Evolutionary conservation across 352 stramenopile species (phyloP).

Genomic region (Globisporangium viniferum): DNA sequence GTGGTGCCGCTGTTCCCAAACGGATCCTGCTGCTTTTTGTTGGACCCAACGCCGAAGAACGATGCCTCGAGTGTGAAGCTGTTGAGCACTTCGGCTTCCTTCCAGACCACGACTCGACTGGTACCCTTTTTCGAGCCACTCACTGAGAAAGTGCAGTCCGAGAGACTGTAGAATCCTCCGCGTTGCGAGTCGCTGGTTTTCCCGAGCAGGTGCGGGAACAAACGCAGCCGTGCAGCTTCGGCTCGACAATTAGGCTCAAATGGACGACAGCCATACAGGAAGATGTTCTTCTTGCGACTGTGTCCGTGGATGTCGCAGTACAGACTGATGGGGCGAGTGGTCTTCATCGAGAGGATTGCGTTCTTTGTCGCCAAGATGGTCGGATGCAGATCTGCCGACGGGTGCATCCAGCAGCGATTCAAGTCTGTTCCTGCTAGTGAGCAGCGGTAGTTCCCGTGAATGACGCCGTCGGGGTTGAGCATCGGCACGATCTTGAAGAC

Average conservation of each 20-base stretch:
- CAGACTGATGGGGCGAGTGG: slow-evolving; percentile 49
- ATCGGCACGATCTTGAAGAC: slow-evolving; percentile 92
- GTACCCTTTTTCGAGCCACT: slow-evolving; percentile 56
- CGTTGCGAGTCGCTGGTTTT: slow-evolving; percentile 40
- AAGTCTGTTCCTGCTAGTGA: slow-evolving; percentile 85
- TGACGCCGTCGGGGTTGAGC: slow-evolving; percentile 92
- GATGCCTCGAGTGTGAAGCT: slow-evolving; percentile 80
- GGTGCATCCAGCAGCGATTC: slow-evolving; percentile 73
- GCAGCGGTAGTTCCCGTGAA: slow-evolving; percentile 90
- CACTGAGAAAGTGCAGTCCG: slow-evolving; percentile 73
- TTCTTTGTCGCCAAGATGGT: slow-evolving; percentile 76
- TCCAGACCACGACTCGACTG: slow-evolving; percentile 63
- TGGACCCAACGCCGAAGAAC: slow-evolving; percentile 58
- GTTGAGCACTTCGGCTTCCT: slow-evolving; percentile 58
- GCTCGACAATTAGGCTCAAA: slow-evolving; percentile 33
- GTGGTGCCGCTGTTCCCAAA: background rate
- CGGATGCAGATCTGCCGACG: slow-evolving; percentile 60
- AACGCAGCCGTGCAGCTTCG: slow-evolving; percentile 50
- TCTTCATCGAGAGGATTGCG: slow-evolving; percentile 53
- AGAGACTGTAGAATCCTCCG: slow-evolving; percentile 61
- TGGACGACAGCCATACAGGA: slow-evolving; percentile 76
- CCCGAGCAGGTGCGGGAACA: slow-evolving; percentile 70
- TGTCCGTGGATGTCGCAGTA: slow-evolving; percentile 91
- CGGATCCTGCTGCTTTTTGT: slow-evolving; percentile 25
- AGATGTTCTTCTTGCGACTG: slow-evolving; percentile 87